Evolutionary conservation across 2,329 filamentous ascomycete species (phyloP), one percentile per base, ranked within the genome.

Genomic region (Grosmannia serpens): DNA sequence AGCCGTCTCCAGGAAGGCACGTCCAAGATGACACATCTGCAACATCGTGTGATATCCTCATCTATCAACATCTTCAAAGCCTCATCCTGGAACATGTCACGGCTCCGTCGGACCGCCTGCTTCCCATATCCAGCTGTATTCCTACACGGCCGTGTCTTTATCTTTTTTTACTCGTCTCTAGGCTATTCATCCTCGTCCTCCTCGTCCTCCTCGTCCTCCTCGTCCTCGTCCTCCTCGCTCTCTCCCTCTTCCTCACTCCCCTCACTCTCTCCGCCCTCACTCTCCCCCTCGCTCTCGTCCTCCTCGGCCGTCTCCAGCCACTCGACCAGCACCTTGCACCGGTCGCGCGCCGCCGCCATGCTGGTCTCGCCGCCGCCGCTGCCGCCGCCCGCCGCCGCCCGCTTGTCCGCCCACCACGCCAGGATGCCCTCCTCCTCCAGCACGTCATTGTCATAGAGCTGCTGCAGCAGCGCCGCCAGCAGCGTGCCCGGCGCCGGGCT

Each of bases 341-440:
- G 88, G 61, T 81, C 82, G 69, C 86, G 85, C 20, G 96, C 82
- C 55, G 74, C 80, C 60, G 73, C 72, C 85, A 96, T 83, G 61
- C 58, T 64, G 47, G 47, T 57, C 50, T 64, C 62, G 38, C 59
- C 44, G 20, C 41, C 51, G 38, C 52, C 27, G 47, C 58, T 56
- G 57, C 82, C 81, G 58, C 88, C 86, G 17, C 77, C 84, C 58
- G 84, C 84, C 27, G 74, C 79, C 7, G 87, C 86, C 66, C 85
- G 71, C 53, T 80, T 78, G 69, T 95, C 87, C 24, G 77, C 81
- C 91, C 91, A 97, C 94, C 94, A 99, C 53, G 81, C 80, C 66
- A 92, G 74, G 64, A 96, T 88, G 0, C 88, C 91, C 49, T 96
- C 91, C 67, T 96, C 90, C 69, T 96, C 90, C 1, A 96, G 74